Evolutionary conservation across 2,329 filamentous ascomycete genomes (phyloP), one percentile per base, ranked within the genome.

Genomic region (Phialophora tarda): DNA sequence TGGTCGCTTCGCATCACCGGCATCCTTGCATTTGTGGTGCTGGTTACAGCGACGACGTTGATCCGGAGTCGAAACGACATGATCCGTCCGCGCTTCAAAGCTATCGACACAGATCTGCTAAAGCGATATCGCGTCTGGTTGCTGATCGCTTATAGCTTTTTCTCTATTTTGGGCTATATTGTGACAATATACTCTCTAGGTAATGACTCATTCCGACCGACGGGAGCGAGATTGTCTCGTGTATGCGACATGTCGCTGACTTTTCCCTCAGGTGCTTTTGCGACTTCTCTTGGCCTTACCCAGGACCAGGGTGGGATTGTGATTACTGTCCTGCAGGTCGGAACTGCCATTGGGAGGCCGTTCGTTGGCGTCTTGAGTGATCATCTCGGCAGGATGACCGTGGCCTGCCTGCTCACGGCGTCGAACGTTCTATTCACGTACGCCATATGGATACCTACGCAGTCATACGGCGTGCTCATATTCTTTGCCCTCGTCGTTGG

Each of bases 101-200:
- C 64, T n/a, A 69, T 76, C 38, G 74, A 76, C 47, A 48, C 48
- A 6, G 57, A 54, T 34, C 65, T 75, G 30, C 60, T 75, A 23
- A 60, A 63, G 30, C 63, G 67, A 24, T 66, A 62, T 21, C 67
- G 73, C 23, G 73, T 75, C 3, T 65, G 69, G 48, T 58, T 75
- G 12, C 59, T 76, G 28, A 69, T 74, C 4, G 57, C 67, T 0
- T 83, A 80, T 78, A 78, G 75, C 7, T 82, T 84, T 62, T 73
- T 79, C 24, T 80, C 75, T 61, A 78, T 84, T 73, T 71, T 84
- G 1, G 82, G 82, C 1, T 84, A 84, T 64, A 80, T 83, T 62
- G 75, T 77, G 48, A 11, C 48, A 11, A 61, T 54, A 30, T 61
- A 54, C 47, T 61, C 59, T 53, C 23, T 61, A 12, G 59, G 59